These are phyloP conservation scores for Physocladia obscura DNA, from an alignment of 192 early-diverging fungal species.

Conservation along the genomic window DNA sequence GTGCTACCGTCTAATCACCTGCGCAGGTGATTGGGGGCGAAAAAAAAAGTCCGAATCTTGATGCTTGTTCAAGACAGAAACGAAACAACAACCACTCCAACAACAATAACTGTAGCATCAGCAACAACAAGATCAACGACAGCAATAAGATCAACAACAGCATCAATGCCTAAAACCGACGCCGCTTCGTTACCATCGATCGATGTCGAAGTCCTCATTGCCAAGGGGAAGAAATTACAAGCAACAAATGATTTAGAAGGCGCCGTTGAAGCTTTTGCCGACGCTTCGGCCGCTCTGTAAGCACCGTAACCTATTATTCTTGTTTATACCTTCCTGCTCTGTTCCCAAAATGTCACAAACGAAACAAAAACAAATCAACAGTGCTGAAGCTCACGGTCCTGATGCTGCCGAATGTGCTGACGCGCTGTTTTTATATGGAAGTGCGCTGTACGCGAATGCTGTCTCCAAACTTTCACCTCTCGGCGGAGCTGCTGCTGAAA, in stretches of 20 bases:
- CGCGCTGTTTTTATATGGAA: conserved; percentile 71
- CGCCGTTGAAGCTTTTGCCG: conserved; percentile 64
- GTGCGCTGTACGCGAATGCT: conserved; percentile 70
- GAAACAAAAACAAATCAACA: conserved; percentile 31
- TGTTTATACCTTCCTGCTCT: background rate
- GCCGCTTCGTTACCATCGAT: background rate
- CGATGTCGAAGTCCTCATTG: conserved; percentile 41
- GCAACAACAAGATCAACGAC: no score
- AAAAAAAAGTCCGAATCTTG: no score
- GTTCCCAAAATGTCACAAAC: no score
- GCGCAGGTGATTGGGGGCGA: no score
- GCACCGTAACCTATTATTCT: background rate
- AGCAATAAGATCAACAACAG: no score
- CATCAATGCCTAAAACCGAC: no score
- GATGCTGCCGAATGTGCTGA: conserved; percentile 68
- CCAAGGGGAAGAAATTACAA: conserved; percentile 67
- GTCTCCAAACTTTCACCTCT: conserved; percentile 74
- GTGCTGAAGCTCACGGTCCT: conserved; percentile 64
- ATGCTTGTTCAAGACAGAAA: no score
- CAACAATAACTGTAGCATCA: no score
- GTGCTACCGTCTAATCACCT: no score
- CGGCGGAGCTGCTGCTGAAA: conserved; percentile 55
- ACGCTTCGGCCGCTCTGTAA: conserved; percentile 67
- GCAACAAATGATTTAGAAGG: conserved; percentile 62
- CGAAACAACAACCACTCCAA: no score